Conservation (phyloP, 106 monocot species). For the Vanilla planifolia region DNA sequence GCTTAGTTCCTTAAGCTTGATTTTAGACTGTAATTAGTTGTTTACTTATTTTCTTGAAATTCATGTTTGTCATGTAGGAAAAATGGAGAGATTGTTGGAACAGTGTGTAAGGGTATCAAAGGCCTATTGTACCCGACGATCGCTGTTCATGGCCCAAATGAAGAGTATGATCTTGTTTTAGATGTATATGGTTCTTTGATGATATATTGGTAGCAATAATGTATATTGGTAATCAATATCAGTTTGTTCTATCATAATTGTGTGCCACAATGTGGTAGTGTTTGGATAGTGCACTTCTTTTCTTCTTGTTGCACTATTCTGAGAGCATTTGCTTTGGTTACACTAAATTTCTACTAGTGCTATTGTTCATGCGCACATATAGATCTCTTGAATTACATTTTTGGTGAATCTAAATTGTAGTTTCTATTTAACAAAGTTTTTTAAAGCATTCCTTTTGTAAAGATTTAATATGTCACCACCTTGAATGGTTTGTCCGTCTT, state of each 20-base stretch:
- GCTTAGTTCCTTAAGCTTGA: not conserved
- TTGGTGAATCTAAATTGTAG: too few relatives aligned
- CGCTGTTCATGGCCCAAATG: slow-evolving; percentile 93
- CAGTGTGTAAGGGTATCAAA: slow-evolving; percentile 58
- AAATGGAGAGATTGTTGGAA: slow-evolving; percentile 73
- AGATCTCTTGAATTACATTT: too few relatives aligned
- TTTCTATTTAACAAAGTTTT: too few relatives aligned
- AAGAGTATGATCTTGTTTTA: slow-evolving; percentile 51
- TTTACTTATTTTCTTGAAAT: not conserved
- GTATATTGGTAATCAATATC: not conserved
- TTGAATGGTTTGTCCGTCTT: too few relatives aligned
- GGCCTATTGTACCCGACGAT: slow-evolving; percentile 73
- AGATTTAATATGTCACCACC: too few relatives aligned
- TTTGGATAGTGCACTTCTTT: too few relatives aligned
- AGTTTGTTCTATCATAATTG: not conserved
- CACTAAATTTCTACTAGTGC: too few relatives aligned
- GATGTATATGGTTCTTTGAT: not conserved
- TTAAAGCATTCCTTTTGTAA: too few relatives aligned
- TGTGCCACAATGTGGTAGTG: not conserved
- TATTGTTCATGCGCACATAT: too few relatives aligned
- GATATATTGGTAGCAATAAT: not conserved
- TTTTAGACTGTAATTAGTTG: not conserved
- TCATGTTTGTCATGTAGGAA: slow-evolving; percentile 37
- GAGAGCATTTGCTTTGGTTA: too few relatives aligned
- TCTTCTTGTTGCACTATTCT: too few relatives aligned